Conservation (phyloP, 768 basidiomycete species). For the Harrya chromipes region DNA sequence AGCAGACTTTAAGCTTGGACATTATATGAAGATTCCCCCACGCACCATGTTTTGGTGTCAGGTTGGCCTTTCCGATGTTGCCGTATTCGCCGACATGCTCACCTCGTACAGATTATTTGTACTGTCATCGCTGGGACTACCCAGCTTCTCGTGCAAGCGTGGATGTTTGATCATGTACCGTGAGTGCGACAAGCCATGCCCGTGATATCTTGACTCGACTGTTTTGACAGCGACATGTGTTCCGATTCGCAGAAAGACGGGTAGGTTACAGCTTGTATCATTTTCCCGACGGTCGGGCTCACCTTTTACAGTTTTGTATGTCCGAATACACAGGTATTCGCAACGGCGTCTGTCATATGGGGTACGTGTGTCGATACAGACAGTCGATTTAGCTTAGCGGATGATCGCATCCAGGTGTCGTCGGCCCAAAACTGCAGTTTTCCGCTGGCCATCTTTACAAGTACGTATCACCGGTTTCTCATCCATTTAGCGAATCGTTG, state of each 20-base stretch:
- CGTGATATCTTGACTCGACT: neutral
- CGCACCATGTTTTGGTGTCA: constrained; percentile 71
- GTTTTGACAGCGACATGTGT: constrained; percentile 45
- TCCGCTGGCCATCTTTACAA: constrained; percentile 55
- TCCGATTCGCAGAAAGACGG: constrained; percentile 40
- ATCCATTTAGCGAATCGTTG: constrained; percentile 2
- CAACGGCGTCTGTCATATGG: constrained; percentile 55
- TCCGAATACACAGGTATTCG: constrained; percentile 49
- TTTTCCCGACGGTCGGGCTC: neutral
- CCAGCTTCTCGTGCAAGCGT: constrained; percentile 72
- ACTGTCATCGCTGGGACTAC: constrained; percentile 67
- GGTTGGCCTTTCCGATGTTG: constrained; percentile 27
- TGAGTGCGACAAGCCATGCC: constrained; percentile 27
- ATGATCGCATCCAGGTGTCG: constrained; percentile 47
- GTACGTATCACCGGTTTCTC: constrained; percentile 34
- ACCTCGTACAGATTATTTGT: constrained; percentile 48
- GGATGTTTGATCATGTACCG: constrained; percentile 63
- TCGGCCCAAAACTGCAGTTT: constrained; percentile 62
- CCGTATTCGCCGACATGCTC: neutral
- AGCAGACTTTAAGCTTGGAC: constrained; percentile 76
- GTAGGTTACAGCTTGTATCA: neutral
- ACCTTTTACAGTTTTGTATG: constrained; percentile 43
- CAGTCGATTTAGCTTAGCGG: constrained; percentile 9
- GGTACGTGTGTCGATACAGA: constrained; percentile 15
- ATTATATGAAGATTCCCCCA: constrained; percentile 63